Conservation (phyloP, 2,329 filamentous ascomycete species). For the Verticillium nubilum region DNA sequence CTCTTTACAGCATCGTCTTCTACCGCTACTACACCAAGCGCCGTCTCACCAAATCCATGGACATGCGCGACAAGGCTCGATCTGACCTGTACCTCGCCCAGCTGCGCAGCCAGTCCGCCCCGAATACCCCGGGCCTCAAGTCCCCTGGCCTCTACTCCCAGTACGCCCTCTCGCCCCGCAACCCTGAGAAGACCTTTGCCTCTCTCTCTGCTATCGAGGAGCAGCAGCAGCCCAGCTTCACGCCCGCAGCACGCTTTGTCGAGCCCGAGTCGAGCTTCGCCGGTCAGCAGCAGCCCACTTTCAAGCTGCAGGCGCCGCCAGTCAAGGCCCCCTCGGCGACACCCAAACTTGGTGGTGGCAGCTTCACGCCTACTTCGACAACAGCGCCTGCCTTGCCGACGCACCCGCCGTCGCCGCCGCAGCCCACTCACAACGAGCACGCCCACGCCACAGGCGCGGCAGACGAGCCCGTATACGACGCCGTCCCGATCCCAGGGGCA, state of each 20-base stretch:
- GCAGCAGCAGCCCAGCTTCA: conserved; percentile 38
- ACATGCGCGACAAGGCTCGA: conserved; percentile 86
- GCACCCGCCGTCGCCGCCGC: conserved; percentile 28
- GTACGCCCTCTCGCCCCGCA: conserved; percentile 38
- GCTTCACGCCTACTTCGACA: conserved; percentile 50
- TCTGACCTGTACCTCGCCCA: conserved; percentile 92
- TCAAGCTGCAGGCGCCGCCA: conserved; percentile 83
- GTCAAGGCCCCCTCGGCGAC: conserved; percentile 72
- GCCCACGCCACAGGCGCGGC: conserved; percentile 66
- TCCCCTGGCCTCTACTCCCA: conserved; percentile 44
- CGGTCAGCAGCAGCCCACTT: conserved; percentile 48
- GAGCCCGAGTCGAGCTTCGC: conserved; percentile 61
- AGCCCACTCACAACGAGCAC: conserved; percentile 48
- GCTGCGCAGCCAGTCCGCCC: conserved; percentile 78
- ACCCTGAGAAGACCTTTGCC: conserved; percentile 37
- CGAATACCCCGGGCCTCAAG: conserved; percentile 88
- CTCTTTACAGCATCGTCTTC: conserved; percentile 90
- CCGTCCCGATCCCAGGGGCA: conserved; percentile 83
- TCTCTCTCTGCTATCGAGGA: conserved; percentile 41
- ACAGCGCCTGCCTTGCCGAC: conserved; percentile 22
- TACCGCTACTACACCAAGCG: conserved; percentile 98
- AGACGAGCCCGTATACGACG: conserved; percentile 77
- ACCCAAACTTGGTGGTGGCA: conserved; percentile 59
- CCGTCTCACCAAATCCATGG: conserved; percentile 94
- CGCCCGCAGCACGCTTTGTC: conserved; percentile 48